Evolutionary conservation across 1,284 basidiomycete species (phyloP), one percentile per base, ranked within the genome.

Genomic region (Moesziomyces sp.): DNA sequence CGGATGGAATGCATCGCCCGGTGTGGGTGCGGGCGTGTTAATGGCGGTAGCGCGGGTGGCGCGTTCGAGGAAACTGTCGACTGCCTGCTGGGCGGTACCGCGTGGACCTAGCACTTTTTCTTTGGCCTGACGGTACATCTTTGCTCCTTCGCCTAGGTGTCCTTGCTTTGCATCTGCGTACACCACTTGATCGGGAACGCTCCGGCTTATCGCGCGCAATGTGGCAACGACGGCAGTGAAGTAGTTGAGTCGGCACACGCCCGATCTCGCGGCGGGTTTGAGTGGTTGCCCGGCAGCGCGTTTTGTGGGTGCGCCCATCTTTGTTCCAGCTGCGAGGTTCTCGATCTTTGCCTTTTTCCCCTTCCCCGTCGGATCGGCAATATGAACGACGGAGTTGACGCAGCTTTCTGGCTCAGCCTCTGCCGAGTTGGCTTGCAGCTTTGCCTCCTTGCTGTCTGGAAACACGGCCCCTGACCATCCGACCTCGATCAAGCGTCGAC

Each of bases 261-360:
- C n/a, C 7, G 65, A 69, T 38, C 66, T 52, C 14, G 71, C 62
- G 42, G 52, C 21, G 0, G 60, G 54, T 14, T 60, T 60, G 24
- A 74, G 43, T n/a, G 60, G 52, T n/a, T 60, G 19, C 16, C 28
- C 16, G 23, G 40, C n/a, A 13, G 6, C 16, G 34, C 62, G 60
- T 21, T 61, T 61, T 0, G 65, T 58, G 1, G 71, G 50, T 5
- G 71, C 71, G 24, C 71, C 71, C 55, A 69, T 56, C 46, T 54
- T 65, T 1, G 58, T 74, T 0, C 71, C 71, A 4, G 43, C 46
- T 24, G 58, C 71, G 0, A 74, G 46, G 19, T 69, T 69, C 51
- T 73, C 70, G 16, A 34, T 46, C 28, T 50, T 61, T 0, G 52
- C 58, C 35, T 45, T 54, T 2, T 8, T 24, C 5, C 38, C 3